A percentile compares a stretch with the other conserved stretches of the same genome.
Conservation (phyloP, 176 grass and related monocot species). For the Bromus sterilis region DNA sequence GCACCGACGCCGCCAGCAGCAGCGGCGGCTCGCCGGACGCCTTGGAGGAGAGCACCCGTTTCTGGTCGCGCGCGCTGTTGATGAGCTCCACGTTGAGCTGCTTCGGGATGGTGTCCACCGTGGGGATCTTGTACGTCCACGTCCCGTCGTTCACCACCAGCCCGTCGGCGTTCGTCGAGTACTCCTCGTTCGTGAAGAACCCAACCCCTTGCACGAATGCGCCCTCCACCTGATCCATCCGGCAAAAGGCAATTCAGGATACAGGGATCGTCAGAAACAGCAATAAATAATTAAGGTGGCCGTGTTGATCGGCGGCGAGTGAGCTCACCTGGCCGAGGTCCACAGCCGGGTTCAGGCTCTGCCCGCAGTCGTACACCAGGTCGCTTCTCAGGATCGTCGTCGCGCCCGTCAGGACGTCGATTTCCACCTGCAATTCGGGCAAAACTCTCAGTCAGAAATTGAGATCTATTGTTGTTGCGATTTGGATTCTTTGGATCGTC, state of each 20-base stretch:
- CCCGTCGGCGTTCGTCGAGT: slow-evolving; percentile 57
- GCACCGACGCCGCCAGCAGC: slow-evolving; percentile 78
- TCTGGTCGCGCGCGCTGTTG: slow-evolving; percentile 50
- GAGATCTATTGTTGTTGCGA: not conserved
- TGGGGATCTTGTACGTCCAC: slow-evolving; percentile 89
- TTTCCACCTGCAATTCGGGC: slow-evolving; percentile 27
- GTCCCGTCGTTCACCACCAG: slow-evolving; percentile 63
- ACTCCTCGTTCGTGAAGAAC: slow-evolving; percentile 78
- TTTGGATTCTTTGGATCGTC: not conserved
- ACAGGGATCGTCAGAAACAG: not conserved
- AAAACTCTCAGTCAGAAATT: not conserved
- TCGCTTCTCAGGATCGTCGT: slow-evolving; percentile 72
- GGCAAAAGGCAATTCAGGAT: not conserved
- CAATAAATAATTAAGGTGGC: no score
- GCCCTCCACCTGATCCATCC: slow-evolving; percentile 42
- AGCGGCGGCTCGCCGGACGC: slow-evolving; percentile 88
- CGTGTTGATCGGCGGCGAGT: not conserved
- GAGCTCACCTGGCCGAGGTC: slow-evolving; percentile 74
- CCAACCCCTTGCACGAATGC: slow-evolving; percentile 81
- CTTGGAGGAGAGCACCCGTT: slow-evolving; percentile 77
- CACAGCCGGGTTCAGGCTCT: slow-evolving; percentile 80
- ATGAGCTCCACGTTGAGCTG: slow-evolving; percentile 71
- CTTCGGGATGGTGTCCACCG: slow-evolving; percentile 75
- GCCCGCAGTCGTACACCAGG: slow-evolving; percentile 69
- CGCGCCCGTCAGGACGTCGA: slow-evolving; percentile 67